Evolutionary conservation across 495 filamentous ascomycete species (phyloP).

Genomic region (Aspergillus haitiensis): DNA sequence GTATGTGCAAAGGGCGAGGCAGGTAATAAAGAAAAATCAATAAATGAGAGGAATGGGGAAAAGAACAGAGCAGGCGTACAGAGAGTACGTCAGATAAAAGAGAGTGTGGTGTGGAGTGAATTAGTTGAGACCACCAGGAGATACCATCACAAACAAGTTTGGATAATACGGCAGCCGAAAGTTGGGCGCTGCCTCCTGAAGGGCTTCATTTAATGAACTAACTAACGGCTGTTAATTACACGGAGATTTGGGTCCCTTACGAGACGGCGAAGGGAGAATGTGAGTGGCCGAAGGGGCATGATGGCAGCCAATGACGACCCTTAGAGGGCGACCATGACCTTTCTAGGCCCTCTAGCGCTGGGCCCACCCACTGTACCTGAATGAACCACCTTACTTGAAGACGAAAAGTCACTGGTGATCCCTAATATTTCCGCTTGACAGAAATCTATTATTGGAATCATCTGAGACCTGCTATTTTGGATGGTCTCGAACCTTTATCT

Average conservation of each 20-base stretch:
- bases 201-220: not conserved
- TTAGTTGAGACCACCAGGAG: not conserved
- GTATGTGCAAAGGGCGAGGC: not conserved
- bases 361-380: constrained; percentile 11
- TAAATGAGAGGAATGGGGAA: not conserved
- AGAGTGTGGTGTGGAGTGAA: constrained; percentile 16
- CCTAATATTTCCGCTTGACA: constrained; percentile 12
- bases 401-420: constrained; percentile 16
- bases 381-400: constrained; percentile 16
- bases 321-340: not conserved
- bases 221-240: no score
- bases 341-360: constrained; percentile 11
- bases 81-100: constrained; percentile 18
- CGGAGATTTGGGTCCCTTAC: not conserved
- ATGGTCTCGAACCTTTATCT: constrained; percentile 8
- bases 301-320: not conserved
- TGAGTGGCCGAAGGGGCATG: constrained; percentile 10
- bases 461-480: constrained; percentile 7
- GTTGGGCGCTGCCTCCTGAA: constrained; percentile 1
- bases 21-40: not conserved
- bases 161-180: not conserved
- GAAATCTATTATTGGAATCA: constrained; percentile 21
- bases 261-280: not conserved
- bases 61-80: constrained; percentile 7
- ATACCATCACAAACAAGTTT: not conserved